phyloP scores from a whole-genome alignment of 192 early-diverging fungal genomes.

The Coemansia javaensis region DNA sequence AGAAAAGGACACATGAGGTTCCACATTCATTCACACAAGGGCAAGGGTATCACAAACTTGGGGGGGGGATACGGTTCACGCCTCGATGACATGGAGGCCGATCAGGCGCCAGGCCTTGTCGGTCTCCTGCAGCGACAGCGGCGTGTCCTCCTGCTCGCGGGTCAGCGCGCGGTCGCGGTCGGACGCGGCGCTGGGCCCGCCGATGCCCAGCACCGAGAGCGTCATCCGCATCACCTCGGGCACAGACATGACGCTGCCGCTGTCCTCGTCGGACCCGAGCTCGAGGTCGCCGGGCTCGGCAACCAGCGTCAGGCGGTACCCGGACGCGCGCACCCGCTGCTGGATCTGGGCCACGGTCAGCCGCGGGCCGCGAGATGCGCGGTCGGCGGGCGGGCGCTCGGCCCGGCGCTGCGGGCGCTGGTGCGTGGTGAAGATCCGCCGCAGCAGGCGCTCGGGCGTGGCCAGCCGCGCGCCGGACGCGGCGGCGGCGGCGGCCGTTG shows the following conservation, averaged over 20 bases:
- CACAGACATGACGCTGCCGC: conserved; percentile 43
- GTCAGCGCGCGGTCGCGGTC: conserved; percentile 33
- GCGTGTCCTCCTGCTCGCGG: conserved; percentile 26
- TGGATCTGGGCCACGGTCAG: conserved; percentile 42
- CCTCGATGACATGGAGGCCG: conserved; percentile 45
- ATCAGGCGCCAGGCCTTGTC: conserved; percentile 45
- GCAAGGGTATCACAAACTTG: too few relatives aligned
- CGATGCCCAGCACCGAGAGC: conserved; percentile 41
- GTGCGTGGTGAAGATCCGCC: conserved; percentile 44
- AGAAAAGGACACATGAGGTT: too few relatives aligned
- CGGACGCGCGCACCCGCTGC: conserved; percentile 45
- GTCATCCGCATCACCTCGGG: conserved; percentile 50
- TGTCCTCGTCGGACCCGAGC: conserved; percentile 40
- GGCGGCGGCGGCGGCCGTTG: neutral
- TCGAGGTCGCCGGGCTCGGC: conserved; percentile 40
- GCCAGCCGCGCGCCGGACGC: conserved; percentile 14
- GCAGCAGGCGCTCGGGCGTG: conserved; percentile 42
- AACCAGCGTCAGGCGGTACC: conserved; percentile 35
- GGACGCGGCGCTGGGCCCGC: conserved; percentile 6
- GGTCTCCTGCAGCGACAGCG: conserved; percentile 34
- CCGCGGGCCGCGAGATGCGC: conserved; percentile 6
- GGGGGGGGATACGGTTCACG: conserved; percentile 7
- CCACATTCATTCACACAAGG: too few relatives aligned
- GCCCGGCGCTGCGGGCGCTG: conserved; percentile 29
- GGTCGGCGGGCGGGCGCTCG: neutral